phyloP scores from a whole-genome alignment of 2,329 filamentous ascomycete species.

The Paraphaeosphaeria sporulosa region DNA sequence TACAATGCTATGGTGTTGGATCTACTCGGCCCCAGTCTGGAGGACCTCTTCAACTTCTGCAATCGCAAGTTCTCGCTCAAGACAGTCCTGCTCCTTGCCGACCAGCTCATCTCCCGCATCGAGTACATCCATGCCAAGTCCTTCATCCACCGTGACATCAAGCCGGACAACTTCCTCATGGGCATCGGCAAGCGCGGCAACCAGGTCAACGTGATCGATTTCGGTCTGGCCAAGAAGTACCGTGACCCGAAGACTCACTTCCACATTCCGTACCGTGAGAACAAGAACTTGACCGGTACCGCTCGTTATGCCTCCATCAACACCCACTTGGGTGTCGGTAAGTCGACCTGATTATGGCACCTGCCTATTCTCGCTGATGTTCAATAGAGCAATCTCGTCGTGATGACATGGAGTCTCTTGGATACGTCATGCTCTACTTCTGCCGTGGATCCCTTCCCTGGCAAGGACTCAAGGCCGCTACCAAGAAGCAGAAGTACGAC shows the following conservation, averaged over 20 bases:
- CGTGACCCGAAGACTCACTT: constrained; percentile 99
- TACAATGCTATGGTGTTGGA: constrained; percentile 99
- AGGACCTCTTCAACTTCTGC: constrained; percentile 99
- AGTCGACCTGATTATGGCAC: constrained; percentile 33
- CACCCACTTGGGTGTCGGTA: constrained; percentile 93
- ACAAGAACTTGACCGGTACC: constrained; percentile 99
- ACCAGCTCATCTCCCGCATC: constrained; percentile 98
- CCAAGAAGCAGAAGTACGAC: constrained; percentile 99
- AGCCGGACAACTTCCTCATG: constrained; percentile 99
- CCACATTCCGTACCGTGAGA: constrained; percentile 99
- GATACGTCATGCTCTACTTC: constrained; percentile 99
- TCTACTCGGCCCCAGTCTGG: constrained; percentile 90
- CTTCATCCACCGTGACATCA: constrained; percentile 99
- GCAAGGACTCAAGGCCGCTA: constrained; percentile 98
- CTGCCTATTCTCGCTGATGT: constrained; percentile 22
- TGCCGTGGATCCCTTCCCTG: constrained; percentile 98
- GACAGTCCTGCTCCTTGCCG: constrained; percentile 94
- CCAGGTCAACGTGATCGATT: constrained; percentile 99
- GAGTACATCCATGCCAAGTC: constrained; percentile 99
- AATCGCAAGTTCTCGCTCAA: constrained; percentile 99
- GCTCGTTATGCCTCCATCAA: constrained; percentile 99
- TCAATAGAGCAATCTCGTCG: constrained; percentile 89
- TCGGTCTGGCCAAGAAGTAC: constrained; percentile 99
- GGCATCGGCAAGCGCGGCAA: constrained; percentile 99
- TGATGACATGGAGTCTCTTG: constrained; percentile 98